These are phyloP conservation scores for Alternaria conjuncta DNA, from an alignment of 2,329 filamentous ascomycete species.

Conservation along the genomic window DNA sequence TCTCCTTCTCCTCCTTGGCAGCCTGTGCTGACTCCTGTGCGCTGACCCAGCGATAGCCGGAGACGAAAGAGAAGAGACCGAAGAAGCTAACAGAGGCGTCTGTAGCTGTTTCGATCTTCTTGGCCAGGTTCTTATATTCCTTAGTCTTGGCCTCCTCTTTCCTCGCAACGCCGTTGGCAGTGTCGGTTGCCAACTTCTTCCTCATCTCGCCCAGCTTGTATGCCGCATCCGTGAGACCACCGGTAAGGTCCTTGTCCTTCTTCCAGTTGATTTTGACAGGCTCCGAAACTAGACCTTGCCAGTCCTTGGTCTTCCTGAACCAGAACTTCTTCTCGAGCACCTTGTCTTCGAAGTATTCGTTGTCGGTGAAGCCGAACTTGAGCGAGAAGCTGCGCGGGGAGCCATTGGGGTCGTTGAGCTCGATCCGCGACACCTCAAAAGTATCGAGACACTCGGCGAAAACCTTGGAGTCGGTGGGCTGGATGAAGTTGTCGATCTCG, in stretches of 20 bases:
- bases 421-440: constrained; percentile 79
- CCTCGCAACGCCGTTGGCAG: constrained; percentile 48
- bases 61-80: constrained; percentile 80
- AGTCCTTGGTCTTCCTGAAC: constrained; percentile 74
- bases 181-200: constrained; percentile 41
- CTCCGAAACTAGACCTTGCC: constrained; percentile 82
- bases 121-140: constrained; percentile 61
- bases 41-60: constrained; percentile 68
- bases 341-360: constrained; percentile 80
- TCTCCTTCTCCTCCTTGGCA: constrained; percentile 65
- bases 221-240: constrained; percentile 77
- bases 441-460: constrained; percentile 72
- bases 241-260: constrained; percentile 78
- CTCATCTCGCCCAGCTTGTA: constrained; percentile 72
- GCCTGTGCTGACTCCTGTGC: constrained; percentile 74
- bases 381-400: constrained; percentile 78
- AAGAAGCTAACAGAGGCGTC: constrained; percentile 81
- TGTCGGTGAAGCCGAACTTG: constrained; percentile 78
- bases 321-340: constrained; percentile 91
- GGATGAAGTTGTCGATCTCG: constrained; percentile 88
- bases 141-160: constrained; percentile 62
- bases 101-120: constrained; percentile 63
- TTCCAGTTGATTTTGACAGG: constrained; percentile 85
- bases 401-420: constrained; percentile 70
- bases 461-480: constrained; percentile 77